A percentile compares a stretch with the other conserved stretches of the same genome.
Evolutionary conservation across 495 filamentous ascomycete species (phyloP).

Genomic region (Aspergillus funiculosus): DNA sequence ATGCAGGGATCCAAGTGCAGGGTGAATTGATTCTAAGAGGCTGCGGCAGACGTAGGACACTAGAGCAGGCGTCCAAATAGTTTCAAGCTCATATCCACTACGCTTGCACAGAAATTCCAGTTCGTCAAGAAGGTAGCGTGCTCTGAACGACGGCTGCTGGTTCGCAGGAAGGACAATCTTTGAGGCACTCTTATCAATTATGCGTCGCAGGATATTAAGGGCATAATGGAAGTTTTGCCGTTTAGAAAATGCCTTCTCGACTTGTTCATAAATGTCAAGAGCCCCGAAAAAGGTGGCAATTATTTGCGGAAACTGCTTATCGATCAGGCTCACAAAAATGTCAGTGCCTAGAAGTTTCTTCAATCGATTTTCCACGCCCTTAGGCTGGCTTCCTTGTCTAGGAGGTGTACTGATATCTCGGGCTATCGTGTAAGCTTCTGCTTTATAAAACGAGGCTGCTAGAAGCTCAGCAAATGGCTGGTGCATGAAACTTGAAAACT

Average conservation of each 20-base stretch:
- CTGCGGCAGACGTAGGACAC: constrained; percentile 70
- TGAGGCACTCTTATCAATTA: constrained; percentile 59
- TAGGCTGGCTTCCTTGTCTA: constrained; percentile 43
- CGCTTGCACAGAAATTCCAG: constrained; percentile 70
- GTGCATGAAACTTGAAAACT: constrained; percentile 53
- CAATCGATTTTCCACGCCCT: constrained; percentile 61
- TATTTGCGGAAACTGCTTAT: constrained; percentile 66
- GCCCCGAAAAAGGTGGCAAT: constrained; percentile 64
- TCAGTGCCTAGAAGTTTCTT: constrained; percentile 64
- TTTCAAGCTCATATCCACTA: constrained; percentile 54
- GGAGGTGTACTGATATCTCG: constrained; percentile 64
- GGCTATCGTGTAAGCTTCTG: constrained; percentile 77
- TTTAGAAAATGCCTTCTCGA: constrained; percentile 67
- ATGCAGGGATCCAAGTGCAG: constrained; percentile 81
- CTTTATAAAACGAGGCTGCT: constrained; percentile 65
- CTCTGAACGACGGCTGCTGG: constrained; percentile 81
- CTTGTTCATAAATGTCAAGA: constrained; percentile 66
- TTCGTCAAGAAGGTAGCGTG: constrained; percentile 65
- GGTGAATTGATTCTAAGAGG: constrained; percentile 73
- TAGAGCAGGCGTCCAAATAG: constrained; percentile 71
- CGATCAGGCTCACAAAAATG: constrained; percentile 52
- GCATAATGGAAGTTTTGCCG: constrained; percentile 53
- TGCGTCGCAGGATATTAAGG: constrained; percentile 56
- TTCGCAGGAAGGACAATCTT: constrained; percentile 56
- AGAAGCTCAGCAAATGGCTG: constrained; percentile 53